Base-by-base conservation (phyloP, 2,329 filamentous ascomycete genomes). In the Pseudopithomyces chartarum region DNA sequence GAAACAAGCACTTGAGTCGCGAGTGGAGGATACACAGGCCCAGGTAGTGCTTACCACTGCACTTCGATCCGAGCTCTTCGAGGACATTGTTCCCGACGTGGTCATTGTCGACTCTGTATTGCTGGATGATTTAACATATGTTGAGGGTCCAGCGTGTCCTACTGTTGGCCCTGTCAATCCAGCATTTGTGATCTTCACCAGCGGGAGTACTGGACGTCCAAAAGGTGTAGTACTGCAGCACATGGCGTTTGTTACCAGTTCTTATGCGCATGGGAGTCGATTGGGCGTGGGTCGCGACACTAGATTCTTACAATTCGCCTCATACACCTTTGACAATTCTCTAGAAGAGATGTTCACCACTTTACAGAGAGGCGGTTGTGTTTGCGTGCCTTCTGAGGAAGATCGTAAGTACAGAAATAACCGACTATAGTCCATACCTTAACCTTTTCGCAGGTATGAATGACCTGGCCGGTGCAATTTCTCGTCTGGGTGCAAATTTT, bases 321-420 rank as follows among this genome's bases (percentile, higher is more conserved):
- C 81, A 1, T 84, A 85, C 59, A 82, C 82, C 8, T 85, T 85
- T 56, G 83, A 85, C 56, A 82, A 82, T 48, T 82, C 81, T 56
- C 80, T 84, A 19, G 79, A 82, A 64, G 83, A 82, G 62, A 84
- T 85, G 76, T 78, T 84, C 12, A 83, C 81, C 55, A 83, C 82
- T 0, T 74, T 85, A n/a, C 75, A 77, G 20, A 69, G 73, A 13
- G 82, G 82, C 23, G 82, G 81, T 3, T 80, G 79, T 49, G 76
- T 84, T 12, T 84, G 82, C 62, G 81, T 85, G 6, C 82, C 84
- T 0, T 84, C 83, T 0, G 83, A 85, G 23, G 78, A 81, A 43
- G 79, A 82, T 47, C 78, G 83, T 42, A 33, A 29, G 47, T 42
- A 32, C n/a, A n/a, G n/a, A n/a, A n/a, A n/a, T n/a, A n/a, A n/a